phyloP scores from a whole-genome alignment of 306 rosid species.

The Quercus cerris region DNA sequence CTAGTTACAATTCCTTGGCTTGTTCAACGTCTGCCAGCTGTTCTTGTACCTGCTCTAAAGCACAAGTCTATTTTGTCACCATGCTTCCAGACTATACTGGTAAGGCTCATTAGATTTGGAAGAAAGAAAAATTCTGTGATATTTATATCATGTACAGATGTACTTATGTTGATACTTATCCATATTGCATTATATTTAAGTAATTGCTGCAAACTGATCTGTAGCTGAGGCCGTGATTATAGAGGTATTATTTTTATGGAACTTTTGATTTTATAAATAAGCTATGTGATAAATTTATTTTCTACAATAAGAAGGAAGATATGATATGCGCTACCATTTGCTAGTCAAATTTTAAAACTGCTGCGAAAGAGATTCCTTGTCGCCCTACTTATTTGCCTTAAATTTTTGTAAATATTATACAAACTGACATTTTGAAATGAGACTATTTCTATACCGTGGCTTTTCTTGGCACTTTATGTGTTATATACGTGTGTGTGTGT shows the following conservation, averaged over 20 bases:
- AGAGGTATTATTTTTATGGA: slow-evolving; percentile 6
- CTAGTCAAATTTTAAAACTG: slow-evolving; percentile 6
- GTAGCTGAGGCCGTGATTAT: slow-evolving; percentile 16
- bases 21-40: slow-evolving; percentile 62
- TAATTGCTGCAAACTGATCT: slow-evolving; percentile 8
- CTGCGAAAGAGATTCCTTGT: slow-evolving; percentile 1
- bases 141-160: slow-evolving; percentile 3
- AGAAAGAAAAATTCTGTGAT: not conserved
- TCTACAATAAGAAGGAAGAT: slow-evolving; percentile 7
- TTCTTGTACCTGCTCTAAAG: slow-evolving; percentile 82
- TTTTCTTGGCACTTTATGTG: not conserved
- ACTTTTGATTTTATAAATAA: slow-evolving; percentile 1
- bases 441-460: not conserved
- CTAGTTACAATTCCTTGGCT: slow-evolving; percentile 81
- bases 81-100: slow-evolving; percentile 78
- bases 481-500: not conserved
- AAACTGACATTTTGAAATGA: not conserved
- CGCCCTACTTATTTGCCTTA: not conserved
- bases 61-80: slow-evolving; percentile 76
- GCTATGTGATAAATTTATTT: slow-evolving; percentile 1
- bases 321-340: slow-evolving; percentile 7
- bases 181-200: not conserved
- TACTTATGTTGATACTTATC: not conserved
- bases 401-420: not conserved
- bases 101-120: slow-evolving; percentile 50